A percentile compares a stretch with the other conserved stretches of the same genome.
Conservation (phyloP, 2,329 filamentous ascomycete species). For the Penicillium sp. region DNA sequence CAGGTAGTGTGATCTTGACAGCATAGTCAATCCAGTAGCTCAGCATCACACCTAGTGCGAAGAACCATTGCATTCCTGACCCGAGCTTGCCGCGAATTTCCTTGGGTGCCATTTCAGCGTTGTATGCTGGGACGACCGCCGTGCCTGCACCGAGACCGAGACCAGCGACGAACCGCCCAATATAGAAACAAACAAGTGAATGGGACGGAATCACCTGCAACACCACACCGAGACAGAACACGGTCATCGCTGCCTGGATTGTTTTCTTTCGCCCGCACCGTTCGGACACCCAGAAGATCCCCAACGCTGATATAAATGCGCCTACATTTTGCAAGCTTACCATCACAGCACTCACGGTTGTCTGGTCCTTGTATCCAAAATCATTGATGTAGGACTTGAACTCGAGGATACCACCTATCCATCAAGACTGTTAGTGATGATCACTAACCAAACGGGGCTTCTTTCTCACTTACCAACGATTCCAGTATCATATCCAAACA, state of each 20-base stretch:
- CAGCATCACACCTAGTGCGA: slow-evolving; percentile 38
- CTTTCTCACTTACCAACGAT: slow-evolving; percentile 27
- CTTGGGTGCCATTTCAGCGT: slow-evolving; percentile 45
- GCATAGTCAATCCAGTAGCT: slow-evolving; percentile 52
- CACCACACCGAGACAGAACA: slow-evolving; percentile 41
- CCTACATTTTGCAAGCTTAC: slow-evolving; percentile 52
- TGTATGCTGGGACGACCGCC: slow-evolving; percentile 42
- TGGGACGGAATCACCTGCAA: slow-evolving; percentile 51
- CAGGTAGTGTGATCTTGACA: slow-evolving; percentile 40
- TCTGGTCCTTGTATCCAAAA: slow-evolving; percentile 44
- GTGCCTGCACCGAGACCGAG: slow-evolving; percentile 48
- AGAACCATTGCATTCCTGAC: slow-evolving; percentile 38
- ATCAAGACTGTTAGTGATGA: neutral
- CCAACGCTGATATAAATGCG: slow-evolving; percentile 53
- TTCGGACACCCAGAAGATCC: slow-evolving; percentile 48
- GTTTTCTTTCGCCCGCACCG: slow-evolving; percentile 46
- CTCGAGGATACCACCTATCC: slow-evolving; percentile 44
- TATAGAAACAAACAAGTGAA: slow-evolving; percentile 47
- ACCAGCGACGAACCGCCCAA: slow-evolving; percentile 48
- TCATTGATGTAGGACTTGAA: slow-evolving; percentile 44
- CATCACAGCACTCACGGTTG: slow-evolving; percentile 47
- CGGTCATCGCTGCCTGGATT: slow-evolving; percentile 44
- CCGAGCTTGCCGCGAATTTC: slow-evolving; percentile 43
- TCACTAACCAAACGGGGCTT: no score
- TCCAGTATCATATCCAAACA: slow-evolving; percentile 36